These are phyloP conservation scores for Xylaria sp. DNA, from an alignment of 2,329 filamentous ascomycete species.

Conservation along the genomic window DNA sequence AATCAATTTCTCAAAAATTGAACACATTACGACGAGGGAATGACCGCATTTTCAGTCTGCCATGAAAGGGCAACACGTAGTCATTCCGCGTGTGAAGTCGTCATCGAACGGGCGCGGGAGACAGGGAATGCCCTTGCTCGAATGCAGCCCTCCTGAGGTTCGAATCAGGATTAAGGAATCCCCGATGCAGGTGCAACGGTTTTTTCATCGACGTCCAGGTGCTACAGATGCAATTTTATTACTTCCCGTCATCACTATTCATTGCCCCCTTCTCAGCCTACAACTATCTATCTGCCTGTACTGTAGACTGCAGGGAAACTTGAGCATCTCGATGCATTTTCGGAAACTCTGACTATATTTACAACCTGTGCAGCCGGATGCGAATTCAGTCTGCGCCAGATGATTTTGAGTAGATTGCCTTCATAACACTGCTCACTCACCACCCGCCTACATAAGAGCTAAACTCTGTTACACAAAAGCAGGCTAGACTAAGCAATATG, in stretches of 20 bases:
- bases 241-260: background rate
- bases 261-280: background rate
- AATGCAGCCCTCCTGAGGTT: background rate
- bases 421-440: too few species aligned
- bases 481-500: too few species aligned
- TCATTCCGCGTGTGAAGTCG: too few species aligned
- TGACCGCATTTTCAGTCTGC: too few species aligned
- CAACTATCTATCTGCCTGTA: background rate
- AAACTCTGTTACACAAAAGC: too few species aligned
- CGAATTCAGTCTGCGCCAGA: too few species aligned
- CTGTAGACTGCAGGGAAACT: background rate
- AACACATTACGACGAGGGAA: too few species aligned
- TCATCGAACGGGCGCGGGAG: constrained; percentile 3
- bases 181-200: constrained; percentile 12
- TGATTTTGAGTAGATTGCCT: too few species aligned
- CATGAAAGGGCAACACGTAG: too few species aligned
- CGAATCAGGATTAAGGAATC: constrained; percentile 5
- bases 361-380: too few species aligned
- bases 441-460: too few species aligned
- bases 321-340: background rate
- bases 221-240: background rate
- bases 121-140: constrained; percentile 16
- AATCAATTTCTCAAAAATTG: too few species aligned
- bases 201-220: constrained; percentile 10
- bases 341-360: background rate